These are phyloP conservation scores for Anthoceros angustus DNA, from an alignment of 225 moss, liverwort and hornwort genomes.

Conservation along the genomic window DNA sequence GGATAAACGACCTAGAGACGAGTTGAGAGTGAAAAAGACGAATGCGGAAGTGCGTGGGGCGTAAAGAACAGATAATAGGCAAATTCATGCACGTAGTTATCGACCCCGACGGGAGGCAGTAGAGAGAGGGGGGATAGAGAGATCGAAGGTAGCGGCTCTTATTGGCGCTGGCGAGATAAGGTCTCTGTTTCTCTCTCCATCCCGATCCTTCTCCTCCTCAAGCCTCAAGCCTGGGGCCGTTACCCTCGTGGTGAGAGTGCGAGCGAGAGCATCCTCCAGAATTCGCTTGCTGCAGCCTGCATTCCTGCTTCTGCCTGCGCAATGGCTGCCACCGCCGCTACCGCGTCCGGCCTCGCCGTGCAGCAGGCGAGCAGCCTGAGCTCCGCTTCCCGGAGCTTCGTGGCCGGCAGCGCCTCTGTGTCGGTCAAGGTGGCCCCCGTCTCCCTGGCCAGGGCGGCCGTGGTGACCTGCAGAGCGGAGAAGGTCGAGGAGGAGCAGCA, in stretches of 20 bases:
- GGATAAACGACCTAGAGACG: too few species aligned
- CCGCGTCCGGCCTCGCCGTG: not conserved
- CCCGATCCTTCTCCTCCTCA: not conserved
- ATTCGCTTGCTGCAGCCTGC: not conserved
- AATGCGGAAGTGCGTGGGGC: too few species aligned
- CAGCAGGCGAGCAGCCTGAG: constrained; percentile 4
- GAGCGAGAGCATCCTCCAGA: too few species aligned
- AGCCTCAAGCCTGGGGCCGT: not conserved
- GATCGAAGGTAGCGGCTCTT: constrained; percentile 2
- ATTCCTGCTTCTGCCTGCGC: not conserved
- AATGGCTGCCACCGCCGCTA: not conserved
- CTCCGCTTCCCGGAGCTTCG: constrained; percentile 2
- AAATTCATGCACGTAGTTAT: too few species aligned
- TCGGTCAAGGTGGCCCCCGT: not conserved
- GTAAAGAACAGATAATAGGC: too few species aligned
- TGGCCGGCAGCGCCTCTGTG: constrained; percentile 1
- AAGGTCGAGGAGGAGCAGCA: constrained; percentile 15
- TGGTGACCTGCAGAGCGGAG: constrained; percentile 23
- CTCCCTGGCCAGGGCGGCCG: constrained; percentile 7
- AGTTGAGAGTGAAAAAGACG: too few species aligned
- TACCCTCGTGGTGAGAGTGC: too few species aligned
- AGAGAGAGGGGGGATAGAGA: constrained; percentile 4
- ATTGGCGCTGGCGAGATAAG: constrained; percentile 4
- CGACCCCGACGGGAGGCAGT: not conserved
- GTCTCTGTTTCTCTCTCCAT: not conserved